These are phyloP conservation scores for Fusarium sp. DNA, from an alignment of 2,329 filamentous ascomycete genomes.

Conservation along the genomic window DNA sequence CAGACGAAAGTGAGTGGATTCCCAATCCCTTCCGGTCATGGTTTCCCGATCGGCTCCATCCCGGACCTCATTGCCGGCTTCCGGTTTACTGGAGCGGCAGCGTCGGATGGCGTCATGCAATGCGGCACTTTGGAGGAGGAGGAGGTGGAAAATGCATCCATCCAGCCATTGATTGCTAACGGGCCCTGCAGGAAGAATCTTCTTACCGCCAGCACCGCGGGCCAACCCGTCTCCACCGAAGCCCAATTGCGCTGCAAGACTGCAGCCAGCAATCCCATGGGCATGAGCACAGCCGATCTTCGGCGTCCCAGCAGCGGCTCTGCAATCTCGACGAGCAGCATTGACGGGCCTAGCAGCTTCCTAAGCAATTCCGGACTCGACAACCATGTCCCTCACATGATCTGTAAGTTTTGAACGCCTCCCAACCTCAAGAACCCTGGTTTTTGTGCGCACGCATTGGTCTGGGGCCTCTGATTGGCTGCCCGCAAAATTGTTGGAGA, in stretches of 20 bases:
- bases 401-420: constrained; percentile 55
- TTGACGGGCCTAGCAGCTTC: constrained; percentile 41
- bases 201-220: constrained; percentile 51
- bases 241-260: constrained; percentile 55
- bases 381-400: constrained; percentile 59
- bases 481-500: constrained; percentile 32
- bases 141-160: constrained; percentile 4
- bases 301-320: constrained; percentile 51
- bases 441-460: constrained; percentile 30
- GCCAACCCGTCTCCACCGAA: constrained; percentile 54
- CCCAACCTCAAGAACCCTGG: constrained; percentile 18
- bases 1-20: constrained; percentile 78
- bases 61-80: constrained; percentile 2
- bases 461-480: constrained; percentile 29
- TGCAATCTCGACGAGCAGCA: constrained; percentile 46
- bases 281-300: constrained; percentile 49
- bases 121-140: constrained; percentile 10
- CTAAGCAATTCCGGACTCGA: constrained; percentile 48
- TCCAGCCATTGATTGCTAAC: constrained; percentile 34
- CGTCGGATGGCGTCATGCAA: constrained; percentile 29
- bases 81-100: constrained; percentile 16
- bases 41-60: constrained; percentile 13
- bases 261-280: constrained; percentile 44
- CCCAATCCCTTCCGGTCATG: constrained; percentile 9
- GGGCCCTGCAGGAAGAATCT: constrained; percentile 55